A percentile compares a stretch with the other conserved stretches of the same genome.
Conservation (phyloP, 2,329 filamentous ascomycete species). For the Hypoxylon sp. region DNA sequence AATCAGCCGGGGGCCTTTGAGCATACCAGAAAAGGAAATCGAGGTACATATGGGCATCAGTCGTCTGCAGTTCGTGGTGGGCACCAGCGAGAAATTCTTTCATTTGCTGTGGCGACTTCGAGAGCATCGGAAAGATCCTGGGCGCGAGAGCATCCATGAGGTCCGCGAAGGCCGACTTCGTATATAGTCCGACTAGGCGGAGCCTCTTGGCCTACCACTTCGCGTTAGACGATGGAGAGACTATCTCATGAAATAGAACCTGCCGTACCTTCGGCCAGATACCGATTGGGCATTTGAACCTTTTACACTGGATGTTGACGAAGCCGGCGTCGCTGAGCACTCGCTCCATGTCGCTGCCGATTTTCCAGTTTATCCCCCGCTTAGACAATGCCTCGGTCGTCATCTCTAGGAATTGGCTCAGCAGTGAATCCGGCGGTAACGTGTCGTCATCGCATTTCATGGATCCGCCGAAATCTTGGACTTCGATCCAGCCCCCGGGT, state of each 20-base stretch:
- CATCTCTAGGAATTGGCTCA: constrained; percentile 36
- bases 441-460: constrained; percentile 45
- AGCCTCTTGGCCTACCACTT: constrained; percentile 49
- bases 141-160: constrained; percentile 38
- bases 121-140: constrained; percentile 24
- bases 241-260: not conserved
- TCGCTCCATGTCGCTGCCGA: constrained; percentile 39
- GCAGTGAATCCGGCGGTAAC: constrained; percentile 31
- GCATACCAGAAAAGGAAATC: constrained; percentile 42
- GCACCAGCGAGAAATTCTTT: constrained; percentile 21
- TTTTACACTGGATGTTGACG: constrained; percentile 41
- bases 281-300: constrained; percentile 53
- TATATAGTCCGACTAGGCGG: constrained; percentile 55
- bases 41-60: constrained; percentile 34
- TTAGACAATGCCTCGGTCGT: constrained; percentile 26
- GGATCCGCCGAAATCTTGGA: constrained; percentile 42
- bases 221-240: constrained; percentile 11
- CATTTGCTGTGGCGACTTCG: constrained; percentile 25
- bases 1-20: constrained; percentile 24
- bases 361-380: constrained; percentile 34
- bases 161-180: constrained; percentile 29
- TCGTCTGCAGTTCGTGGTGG: constrained; percentile 25
- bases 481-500: constrained; percentile 46
- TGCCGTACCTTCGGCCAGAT: constrained; percentile 54
- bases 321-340: constrained; percentile 42